Conservation (phyloP, 345 rosid genomes). For the Eutrema yunnanense region DNA sequence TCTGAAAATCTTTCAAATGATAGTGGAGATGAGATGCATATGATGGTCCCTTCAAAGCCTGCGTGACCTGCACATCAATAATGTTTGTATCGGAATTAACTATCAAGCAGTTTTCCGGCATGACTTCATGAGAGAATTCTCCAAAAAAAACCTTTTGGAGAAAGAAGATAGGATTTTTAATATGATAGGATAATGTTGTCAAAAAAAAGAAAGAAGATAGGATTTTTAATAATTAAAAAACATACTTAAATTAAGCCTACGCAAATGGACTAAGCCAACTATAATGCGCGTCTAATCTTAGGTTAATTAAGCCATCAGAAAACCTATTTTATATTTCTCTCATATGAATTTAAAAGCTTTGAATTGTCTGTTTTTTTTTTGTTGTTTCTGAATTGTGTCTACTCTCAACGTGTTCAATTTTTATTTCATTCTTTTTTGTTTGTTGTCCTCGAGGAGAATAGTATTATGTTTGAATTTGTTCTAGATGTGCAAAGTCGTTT, state of each 20-base stretch:
- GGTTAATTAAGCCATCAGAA: not conserved
- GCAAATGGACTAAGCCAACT: conserved; percentile 7
- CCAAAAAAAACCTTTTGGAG: too few species aligned
- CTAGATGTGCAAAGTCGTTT: not conserved
- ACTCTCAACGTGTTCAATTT: not conserved
- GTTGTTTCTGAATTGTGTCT: not conserved
- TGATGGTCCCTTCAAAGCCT: too few species aligned
- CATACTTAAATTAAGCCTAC: not conserved
- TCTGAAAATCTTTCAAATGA: too few species aligned
- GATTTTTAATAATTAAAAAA: not conserved
- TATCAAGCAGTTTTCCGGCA: too few species aligned
- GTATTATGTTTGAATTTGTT: not conserved
- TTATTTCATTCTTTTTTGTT: not conserved
- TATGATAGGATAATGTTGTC: not conserved
- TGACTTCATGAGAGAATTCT: too few species aligned
- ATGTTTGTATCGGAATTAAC: too few species aligned
- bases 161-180: not conserved
- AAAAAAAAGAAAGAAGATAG: not conserved
- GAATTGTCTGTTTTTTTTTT: not conserved
- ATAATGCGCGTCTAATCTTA: not conserved
- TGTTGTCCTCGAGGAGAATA: not conserved
- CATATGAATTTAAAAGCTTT: not conserved
- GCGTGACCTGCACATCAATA: too few species aligned
- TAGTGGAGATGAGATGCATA: too few species aligned
- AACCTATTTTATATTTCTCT: not conserved